A percentile compares a stretch with the other conserved stretches of the same genome.
Evolutionary conservation across 2,329 filamentous ascomycete genomes (phyloP).

Genomic region (Pezicula neosporulosa): DNA sequence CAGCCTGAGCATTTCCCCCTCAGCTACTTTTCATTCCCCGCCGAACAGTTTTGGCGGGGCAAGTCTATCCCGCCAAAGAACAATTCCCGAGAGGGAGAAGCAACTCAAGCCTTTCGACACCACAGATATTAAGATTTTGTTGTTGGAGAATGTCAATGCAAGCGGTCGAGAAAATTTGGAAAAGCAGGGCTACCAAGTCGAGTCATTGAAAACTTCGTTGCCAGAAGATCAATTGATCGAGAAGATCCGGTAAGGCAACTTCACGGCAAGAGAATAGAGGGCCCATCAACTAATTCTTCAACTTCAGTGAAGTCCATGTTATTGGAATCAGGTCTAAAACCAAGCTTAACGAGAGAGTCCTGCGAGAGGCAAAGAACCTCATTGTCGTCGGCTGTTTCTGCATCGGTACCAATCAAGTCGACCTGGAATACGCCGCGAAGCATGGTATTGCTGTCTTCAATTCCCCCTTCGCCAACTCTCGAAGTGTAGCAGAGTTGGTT

Average conservation of each 20-base stretch:
- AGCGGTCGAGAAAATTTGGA: conserved; percentile 80
- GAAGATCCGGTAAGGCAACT: conserved; percentile 74
- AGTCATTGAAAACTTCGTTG: conserved; percentile 82
- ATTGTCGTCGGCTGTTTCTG: conserved; percentile 98
- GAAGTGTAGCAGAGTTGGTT: conserved; percentile 93
- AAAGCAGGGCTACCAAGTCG: conserved; percentile 92
- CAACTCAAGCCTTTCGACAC: conserved; percentile 93
- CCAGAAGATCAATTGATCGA: conserved; percentile 92
- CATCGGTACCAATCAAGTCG: conserved; percentile 95
- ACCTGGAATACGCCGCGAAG: conserved; percentile 76
- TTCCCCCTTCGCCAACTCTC: conserved; percentile 96
- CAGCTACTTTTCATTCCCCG: conserved; percentile 70
- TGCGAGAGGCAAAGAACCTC: conserved; percentile 87
- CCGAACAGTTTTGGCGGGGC: conserved; percentile 56
- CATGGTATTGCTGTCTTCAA: conserved; percentile 98
- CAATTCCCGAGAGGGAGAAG: conserved; percentile 50
- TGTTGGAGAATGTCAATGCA: conserved; percentile 94
- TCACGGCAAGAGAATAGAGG: neutral
- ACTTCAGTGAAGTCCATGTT: conserved; percentile 80
- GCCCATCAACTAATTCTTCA: conserved; percentile 14
- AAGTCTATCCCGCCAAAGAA: conserved; percentile 37
- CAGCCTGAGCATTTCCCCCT: conserved; percentile 69
- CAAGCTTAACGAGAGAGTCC: conserved; percentile 80
- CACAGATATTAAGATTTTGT: conserved; percentile 91
- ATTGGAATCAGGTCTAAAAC: conserved; percentile 99